A percentile compares a stretch with the other conserved stretches of the same genome.
phyloP scores from a whole-genome alignment of 331 rosid species.

The Acacia concinna region DNA sequence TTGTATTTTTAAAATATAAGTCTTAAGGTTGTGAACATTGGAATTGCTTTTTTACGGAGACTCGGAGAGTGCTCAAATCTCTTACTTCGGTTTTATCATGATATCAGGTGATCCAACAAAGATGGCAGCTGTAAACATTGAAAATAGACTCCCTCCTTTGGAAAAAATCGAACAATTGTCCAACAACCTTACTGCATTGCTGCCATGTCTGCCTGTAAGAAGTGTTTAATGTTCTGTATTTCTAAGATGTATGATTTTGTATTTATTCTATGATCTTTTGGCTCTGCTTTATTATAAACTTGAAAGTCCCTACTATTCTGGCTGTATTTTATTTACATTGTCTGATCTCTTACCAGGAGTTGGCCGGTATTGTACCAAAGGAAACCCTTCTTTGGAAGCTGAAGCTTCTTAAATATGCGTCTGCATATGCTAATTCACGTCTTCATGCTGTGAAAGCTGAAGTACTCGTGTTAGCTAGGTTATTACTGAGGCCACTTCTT shows the following conservation, averaged over 20 bases:
- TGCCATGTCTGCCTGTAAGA: slow-evolving; percentile 85
- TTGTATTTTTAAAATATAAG: not conserved
- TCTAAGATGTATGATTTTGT: slow-evolving; percentile 11
- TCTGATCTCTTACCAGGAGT: slow-evolving; percentile 47
- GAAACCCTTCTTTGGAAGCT: slow-evolving; percentile 91
- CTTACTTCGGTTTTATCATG: slow-evolving; percentile 23
- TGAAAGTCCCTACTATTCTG: slow-evolving; percentile 7
- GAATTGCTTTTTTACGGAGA: not conserved
- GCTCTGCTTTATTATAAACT: slow-evolving; percentile 12
- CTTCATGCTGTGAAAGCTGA: slow-evolving; percentile 95
- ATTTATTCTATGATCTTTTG: slow-evolving; percentile 28
- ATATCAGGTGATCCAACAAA: slow-evolving; percentile 81
- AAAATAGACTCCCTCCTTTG: slow-evolving; percentile 54
- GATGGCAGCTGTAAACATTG: slow-evolving; percentile 75
- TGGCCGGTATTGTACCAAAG: slow-evolving; percentile 70
- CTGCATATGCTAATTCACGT: slow-evolving; percentile 91
- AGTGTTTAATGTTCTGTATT: slow-evolving; percentile 25
- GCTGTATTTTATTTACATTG: slow-evolving; percentile 23
- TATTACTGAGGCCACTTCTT: slow-evolving; percentile 22
- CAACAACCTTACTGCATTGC: slow-evolving; percentile 59
- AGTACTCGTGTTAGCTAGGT: slow-evolving; percentile 97
- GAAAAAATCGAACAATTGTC: slow-evolving; percentile 54
- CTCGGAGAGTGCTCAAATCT: not conserved
- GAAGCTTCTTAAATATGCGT: slow-evolving; percentile 85
- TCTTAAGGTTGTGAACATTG: not conserved